Base-by-base conservation (phyloP, 2,329 filamentous ascomycete genomes). In the Alternaria sp. region DNA sequence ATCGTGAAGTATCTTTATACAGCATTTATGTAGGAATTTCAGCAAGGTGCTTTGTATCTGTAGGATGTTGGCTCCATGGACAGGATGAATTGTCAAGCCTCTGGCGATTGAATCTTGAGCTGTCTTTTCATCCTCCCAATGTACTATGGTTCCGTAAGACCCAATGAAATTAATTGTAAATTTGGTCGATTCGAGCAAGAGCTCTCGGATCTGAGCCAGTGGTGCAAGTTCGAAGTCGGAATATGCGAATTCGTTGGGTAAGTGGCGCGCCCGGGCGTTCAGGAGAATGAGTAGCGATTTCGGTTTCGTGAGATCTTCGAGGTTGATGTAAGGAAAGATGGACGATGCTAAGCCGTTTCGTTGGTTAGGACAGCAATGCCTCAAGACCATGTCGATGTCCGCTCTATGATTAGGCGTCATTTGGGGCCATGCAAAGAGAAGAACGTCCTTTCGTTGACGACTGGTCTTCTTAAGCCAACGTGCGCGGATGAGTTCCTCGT, bases 251-350 rank as follows among this genome's bases (percentile, higher is more conserved):
- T 39, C 14, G 17, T 21, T 28, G 11, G 85, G 85, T 0, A 66
- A 58, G 54, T 85, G 66, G 0, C 82, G 79, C 5, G 78, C 84
- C 6, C 86, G 78, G 0, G 84, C 72, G 54, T 86, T 84, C 10
- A 89, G 68, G 21, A 88, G 74, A 1, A 63, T 51, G 6, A 88
- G 69, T 8, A 88, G 65, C 0, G 72, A 58, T 46, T 80, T 82
- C 0, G 79, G 69, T 23, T 80, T 75, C 0, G 66, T 51, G 0
- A 88, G 73, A 63, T 88, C 85, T 54, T 88, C 83, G 39, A 84
- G 76, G 62, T 88, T 88, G 68, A 88, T 81, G 44, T 82, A 78
- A 0, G 85, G 85, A 78, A 40, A 84, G 69, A 58, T 75, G 85
- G 8, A 72, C 53, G 5, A 80, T 76, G 8, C 26, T 8, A 28